These are phyloP conservation scores for Cytauxzoon felis DNA, from an alignment of 169 alveolate species.

Conservation along the genomic window DNA sequence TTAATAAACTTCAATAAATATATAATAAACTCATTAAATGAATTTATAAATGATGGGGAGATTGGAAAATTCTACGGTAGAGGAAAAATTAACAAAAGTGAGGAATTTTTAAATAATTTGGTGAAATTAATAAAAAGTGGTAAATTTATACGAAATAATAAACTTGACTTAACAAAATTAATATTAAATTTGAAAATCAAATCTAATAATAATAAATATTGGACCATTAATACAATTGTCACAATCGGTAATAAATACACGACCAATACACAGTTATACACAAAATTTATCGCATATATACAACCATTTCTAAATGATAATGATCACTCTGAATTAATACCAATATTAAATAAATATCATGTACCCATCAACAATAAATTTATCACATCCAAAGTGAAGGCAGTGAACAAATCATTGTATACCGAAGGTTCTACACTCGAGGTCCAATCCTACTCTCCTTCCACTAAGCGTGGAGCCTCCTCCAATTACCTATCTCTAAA, in stretches of 20 bases:
- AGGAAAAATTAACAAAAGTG: not conserved
- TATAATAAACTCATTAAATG: not conserved
- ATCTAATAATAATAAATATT: not conserved
- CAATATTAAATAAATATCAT: no score
- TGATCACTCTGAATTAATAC: no score
- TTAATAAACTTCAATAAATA: conserved; percentile 10
- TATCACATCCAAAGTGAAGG: no score
- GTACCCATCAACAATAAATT: no score
- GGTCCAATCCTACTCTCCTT: no score
- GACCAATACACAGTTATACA: not conserved
- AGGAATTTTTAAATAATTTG: not conserved
- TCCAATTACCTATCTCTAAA: no score
- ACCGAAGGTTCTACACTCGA: no score
- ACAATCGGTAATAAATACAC: not conserved
- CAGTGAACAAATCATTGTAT: no score
- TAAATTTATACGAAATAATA: not conserved
- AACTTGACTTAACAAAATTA: conserved; percentile 2
- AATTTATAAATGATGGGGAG: not conserved
- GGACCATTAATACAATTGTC: not conserved
- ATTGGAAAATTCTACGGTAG: not conserved
- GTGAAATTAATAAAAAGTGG: not conserved
- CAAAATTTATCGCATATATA: not conserved
- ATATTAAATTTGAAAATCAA: not conserved
- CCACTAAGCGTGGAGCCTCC: no score
- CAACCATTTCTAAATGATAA: no score